These are phyloP conservation scores for Evernia prunastri DNA, from an alignment of 495 filamentous ascomycete genomes.

Conservation along the genomic window DNA sequence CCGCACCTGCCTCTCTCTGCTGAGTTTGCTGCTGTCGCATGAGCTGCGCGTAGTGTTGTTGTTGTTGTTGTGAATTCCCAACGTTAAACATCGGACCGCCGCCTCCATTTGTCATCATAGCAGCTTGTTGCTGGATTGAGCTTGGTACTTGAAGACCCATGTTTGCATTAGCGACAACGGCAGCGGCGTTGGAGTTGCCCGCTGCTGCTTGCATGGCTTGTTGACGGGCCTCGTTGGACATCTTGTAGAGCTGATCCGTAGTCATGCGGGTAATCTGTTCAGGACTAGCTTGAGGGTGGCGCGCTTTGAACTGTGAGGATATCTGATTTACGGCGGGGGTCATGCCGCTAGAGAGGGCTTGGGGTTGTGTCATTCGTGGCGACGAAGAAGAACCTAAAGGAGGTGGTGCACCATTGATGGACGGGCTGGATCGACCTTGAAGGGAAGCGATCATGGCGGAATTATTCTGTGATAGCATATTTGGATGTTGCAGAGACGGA, in stretches of 20 bases:
- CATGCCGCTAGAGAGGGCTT: slow-evolving; percentile 47
- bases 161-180: slow-evolving; percentile 16
- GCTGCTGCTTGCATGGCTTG: slow-evolving; percentile 63
- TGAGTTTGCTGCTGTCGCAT: slow-evolving; percentile 59
- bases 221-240: slow-evolving; percentile 40
- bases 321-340: slow-evolving; percentile 48
- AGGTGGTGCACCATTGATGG: slow-evolving; percentile 40
- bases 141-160: slow-evolving; percentile 19
- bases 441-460: slow-evolving; percentile 47
- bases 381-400: slow-evolving; percentile 46
- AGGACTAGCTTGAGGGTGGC: slow-evolving; percentile 49
- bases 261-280: slow-evolving; percentile 57
- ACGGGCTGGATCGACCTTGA: slow-evolving; percentile 48
- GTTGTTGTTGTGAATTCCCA: slow-evolving; percentile 49
- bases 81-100: slow-evolving; percentile 28
- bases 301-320: slow-evolving; percentile 45
- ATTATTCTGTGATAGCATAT: slow-evolving; percentile 42
- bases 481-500: slow-evolving; percentile 26
- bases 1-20: slow-evolving; percentile 39
- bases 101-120: slow-evolving; percentile 29
- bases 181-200: slow-evolving; percentile 37
- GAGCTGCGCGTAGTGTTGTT: slow-evolving; percentile 70
- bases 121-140: slow-evolving; percentile 26
- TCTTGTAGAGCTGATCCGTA: slow-evolving; percentile 49
- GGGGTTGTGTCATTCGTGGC: slow-evolving; percentile 46